Evolutionary conservation across 1,139 yeast species (phyloP).

Genomic region (Debaryomyces singareniensis): DNA sequence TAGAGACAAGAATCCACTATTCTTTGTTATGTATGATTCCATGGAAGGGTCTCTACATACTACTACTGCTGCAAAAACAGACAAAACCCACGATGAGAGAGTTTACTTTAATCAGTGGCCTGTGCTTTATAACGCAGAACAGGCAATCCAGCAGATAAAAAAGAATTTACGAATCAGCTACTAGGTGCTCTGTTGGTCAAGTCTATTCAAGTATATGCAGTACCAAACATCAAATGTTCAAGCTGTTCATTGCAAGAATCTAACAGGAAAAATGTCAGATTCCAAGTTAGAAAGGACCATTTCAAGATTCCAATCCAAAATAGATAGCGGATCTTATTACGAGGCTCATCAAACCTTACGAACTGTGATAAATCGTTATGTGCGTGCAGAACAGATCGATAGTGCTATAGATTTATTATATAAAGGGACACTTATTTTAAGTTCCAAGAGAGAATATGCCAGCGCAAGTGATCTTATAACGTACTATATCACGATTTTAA

Average conservation of each 20-base stretch:
- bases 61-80: constrained; percentile 4
- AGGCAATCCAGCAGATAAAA: too few species aligned
- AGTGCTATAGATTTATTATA: constrained; percentile 71
- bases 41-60: constrained; percentile 9
- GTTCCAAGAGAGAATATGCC: constrained; percentile 67
- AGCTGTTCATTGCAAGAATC: too few species aligned
- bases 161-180: too few species aligned
- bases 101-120: too few species aligned
- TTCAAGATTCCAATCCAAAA: constrained; percentile 60
- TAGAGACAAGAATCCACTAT: constrained; percentile 7
- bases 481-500: constrained; percentile 66
- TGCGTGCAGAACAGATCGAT: constrained; percentile 56
- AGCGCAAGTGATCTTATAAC: constrained; percentile 75
- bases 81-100: neutral
- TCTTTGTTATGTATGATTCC: constrained; percentile 12
- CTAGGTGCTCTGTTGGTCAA: too few species aligned
- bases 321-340: constrained; percentile 71
- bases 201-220: too few species aligned
- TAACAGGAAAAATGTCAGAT: neutral
- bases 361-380: constrained; percentile 80
- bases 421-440: constrained; percentile 62
- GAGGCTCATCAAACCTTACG: constrained; percentile 94
- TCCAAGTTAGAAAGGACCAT: constrained; percentile 53
- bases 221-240: too few species aligned
- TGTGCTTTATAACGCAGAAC: too few species aligned